Conservation (phyloP, 2,329 filamentous ascomycete genomes). For the Xylariaceae sp. region DNA sequence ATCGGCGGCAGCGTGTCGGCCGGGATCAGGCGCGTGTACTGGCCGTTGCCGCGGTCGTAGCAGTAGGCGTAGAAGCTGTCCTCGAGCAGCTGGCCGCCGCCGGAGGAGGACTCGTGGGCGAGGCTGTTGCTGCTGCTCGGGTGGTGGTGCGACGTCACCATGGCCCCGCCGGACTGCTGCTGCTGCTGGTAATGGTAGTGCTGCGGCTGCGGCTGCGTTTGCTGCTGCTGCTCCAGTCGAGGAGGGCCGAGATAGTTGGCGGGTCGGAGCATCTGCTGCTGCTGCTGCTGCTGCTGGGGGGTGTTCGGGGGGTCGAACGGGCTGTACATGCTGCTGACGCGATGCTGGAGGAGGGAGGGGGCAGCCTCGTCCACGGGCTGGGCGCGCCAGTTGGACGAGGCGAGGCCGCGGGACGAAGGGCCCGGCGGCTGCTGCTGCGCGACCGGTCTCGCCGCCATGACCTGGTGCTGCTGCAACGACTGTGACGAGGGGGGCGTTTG, state of each 20-base stretch:
- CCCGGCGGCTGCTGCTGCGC: constrained; percentile 7
- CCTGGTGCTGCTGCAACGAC: constrained; percentile 5
- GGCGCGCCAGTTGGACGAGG: constrained; percentile 24
- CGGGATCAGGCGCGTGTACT: constrained; percentile 46
- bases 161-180: too few species aligned
- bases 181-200: constrained; percentile 1
- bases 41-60: constrained; percentile 44
- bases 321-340: constrained; percentile 8
- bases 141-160: not conserved
- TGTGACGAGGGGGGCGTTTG: not conserved
- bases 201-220: not conserved
- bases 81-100: not conserved
- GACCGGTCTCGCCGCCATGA: constrained; percentile 5
- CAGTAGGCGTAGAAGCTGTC: constrained; percentile 39
- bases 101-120: not conserved
- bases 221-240: constrained; percentile 9
- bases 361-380: constrained; percentile 11
- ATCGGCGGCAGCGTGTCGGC: constrained; percentile 45
- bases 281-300: constrained; percentile 3
- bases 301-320: constrained; percentile 11
- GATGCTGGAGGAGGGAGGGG: constrained; percentile 3
- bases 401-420: constrained; percentile 13
- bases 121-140: not conserved
- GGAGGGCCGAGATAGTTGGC: constrained; percentile 8
- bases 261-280: constrained; percentile 2